Evolutionary conservation across 2,329 filamentous ascomycete genomes (phyloP), one percentile per base, ranked within the genome.

Genomic region (Diaporthe aspalathi): DNA sequence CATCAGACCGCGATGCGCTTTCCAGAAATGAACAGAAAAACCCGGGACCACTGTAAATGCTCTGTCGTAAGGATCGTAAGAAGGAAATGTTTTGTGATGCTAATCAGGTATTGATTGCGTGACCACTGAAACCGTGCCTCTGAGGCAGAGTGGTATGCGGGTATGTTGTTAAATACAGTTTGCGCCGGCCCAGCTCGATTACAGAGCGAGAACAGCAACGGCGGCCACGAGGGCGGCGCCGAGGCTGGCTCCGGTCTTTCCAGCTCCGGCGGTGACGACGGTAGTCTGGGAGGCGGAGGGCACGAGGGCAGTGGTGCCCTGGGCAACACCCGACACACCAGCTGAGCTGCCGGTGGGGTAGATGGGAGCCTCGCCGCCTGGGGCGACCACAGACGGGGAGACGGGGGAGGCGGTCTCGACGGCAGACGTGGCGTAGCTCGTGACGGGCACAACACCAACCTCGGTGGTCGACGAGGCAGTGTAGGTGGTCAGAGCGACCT

Each of bases 31-130:
- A 75, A n/a, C n/a, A n/a, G n/a, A 76, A 76, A 74, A 71, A 27
- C 24, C 74, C 75, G 73, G 74, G 72, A 70, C 74, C 72, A 74
- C 76, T 74, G 72, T 76, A 75, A 77, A 79, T 69, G 70, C 49
- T 79, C 76, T 79, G 82, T 86, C 84, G 82, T 86, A 87, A 88
- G 84, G 86, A 88, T 87, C 86, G 86, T 88, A 84, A 86, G 85
- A 87, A 88, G 83, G 79, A 80, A 81, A 86, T 75, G 73, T 76
- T 71, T 68, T 68, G 73, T 52, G 62, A 67, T 49, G 67, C 56
- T 62, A 43, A 40, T 50, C 67, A 70, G 40, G 68, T 45, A 63
- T 32, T 32, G 70, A 7, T 65, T 65, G 45, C 32, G 60, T 63
- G 43, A 24, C 60, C n/a, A 63, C 47, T 38, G n/a, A 38, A 53